A percentile compares a stretch with the other conserved stretches of the same genome.
Conservation (phyloP, 371 early-diverging fungal species). For the Mucor lusitanicus region DNA sequence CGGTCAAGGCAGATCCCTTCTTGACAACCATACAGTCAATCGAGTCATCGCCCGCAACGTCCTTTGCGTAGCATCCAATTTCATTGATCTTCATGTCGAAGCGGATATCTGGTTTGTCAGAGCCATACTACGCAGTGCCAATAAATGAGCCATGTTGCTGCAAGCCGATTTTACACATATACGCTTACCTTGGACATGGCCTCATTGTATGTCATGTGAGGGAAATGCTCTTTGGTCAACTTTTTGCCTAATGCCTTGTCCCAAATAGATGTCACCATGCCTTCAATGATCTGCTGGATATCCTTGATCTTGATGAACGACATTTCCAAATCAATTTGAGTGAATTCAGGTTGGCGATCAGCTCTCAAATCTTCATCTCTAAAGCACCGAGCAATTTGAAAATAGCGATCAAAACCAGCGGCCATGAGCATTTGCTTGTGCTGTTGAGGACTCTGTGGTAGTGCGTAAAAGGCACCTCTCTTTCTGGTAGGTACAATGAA, state of each 20-base stretch:
- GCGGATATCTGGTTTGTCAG: conserved; percentile 90
- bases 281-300: conserved; percentile 76
- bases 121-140: conserved; percentile 67
- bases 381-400: conserved; percentile 93
- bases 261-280: conserved; percentile 75
- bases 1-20: conserved; percentile 37
- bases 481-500: conserved; percentile 90
- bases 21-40: conserved; percentile 53
- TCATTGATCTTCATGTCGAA: conserved; percentile 71
- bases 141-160: not conserved
- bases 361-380: conserved; percentile 89
- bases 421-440: conserved; percentile 94
- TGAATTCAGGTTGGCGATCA: conserved; percentile 94
- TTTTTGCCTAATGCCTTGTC: conserved; percentile 54
- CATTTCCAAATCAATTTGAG: conserved; percentile 92
- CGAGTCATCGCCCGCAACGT: conserved; percentile 23
- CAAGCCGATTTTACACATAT: not conserved
- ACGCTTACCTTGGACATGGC: conserved; percentile 71
- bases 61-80: conserved; percentile 31
- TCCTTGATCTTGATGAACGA: conserved; percentile 75
- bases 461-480: conserved; percentile 77
- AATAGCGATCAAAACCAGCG: conserved; percentile 88
- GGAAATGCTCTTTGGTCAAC: conserved; percentile 55
- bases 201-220: conserved; percentile 76
- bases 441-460: conserved; percentile 95